Conservation (phyloP, 768 basidiomycete species). For the Psilocybe cyanescens region DNA sequence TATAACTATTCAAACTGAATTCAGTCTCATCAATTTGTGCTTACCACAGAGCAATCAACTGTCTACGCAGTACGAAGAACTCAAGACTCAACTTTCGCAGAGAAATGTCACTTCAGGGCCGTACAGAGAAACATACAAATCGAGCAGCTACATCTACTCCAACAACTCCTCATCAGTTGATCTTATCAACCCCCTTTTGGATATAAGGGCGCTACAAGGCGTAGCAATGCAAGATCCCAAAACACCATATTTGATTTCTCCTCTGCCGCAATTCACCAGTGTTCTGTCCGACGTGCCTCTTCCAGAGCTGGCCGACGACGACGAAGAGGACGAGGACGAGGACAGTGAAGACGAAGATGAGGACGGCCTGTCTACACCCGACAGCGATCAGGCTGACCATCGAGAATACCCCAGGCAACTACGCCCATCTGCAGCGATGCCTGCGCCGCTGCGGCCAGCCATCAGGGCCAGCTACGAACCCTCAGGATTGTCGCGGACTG, state of each 20-base stretch:
- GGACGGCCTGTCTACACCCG: slow-evolving; percentile 20
- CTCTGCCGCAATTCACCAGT: slow-evolving; percentile 45
- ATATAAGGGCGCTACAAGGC: slow-evolving; percentile 35
- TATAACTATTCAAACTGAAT: background rate
- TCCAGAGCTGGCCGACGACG: slow-evolving; percentile 39
- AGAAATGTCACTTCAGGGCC: slow-evolving; percentile 8
- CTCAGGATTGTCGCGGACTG: slow-evolving; percentile 26
- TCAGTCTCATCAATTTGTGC: background rate
- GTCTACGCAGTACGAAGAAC: background rate
- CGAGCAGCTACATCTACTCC: background rate
- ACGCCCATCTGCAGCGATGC: slow-evolving; percentile 2
- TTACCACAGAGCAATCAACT: background rate
- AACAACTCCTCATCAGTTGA: slow-evolving; percentile 3
- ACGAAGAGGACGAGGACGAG: slow-evolving; percentile 31
- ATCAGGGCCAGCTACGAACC: slow-evolving; percentile 11
- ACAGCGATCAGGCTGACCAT: slow-evolving; percentile 16
- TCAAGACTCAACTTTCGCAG: background rate
- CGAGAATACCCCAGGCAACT: slow-evolving; percentile 3
- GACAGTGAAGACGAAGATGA: slow-evolving; percentile 28
- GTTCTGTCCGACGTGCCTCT: slow-evolving; percentile 34
- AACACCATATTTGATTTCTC: slow-evolving; percentile 41
- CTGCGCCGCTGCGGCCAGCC: slow-evolving; percentile 3
- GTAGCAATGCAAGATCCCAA: slow-evolving; percentile 36
- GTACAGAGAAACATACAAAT: background rate
- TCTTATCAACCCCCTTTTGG: slow-evolving; percentile 28